Evolutionary conservation across 2,329 filamentous ascomycete species (phyloP).

Genomic region (Beauveria sp.): DNA sequence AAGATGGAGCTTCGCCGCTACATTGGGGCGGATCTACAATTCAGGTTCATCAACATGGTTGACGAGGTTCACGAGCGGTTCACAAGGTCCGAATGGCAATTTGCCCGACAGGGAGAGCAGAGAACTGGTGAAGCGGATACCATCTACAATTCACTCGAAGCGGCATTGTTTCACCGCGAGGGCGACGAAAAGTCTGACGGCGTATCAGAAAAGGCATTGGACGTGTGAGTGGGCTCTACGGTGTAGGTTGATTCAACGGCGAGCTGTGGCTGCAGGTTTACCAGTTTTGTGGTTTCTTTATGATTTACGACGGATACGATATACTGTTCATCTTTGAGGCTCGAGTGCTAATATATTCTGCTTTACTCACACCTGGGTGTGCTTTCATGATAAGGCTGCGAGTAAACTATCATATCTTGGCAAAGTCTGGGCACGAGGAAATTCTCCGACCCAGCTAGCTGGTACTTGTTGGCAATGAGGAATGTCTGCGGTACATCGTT

Average conservation of each 20-base stretch:
- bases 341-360: not conserved
- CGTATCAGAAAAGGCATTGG: slow-evolving; percentile 15
- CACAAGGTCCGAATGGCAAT: slow-evolving; percentile 29
- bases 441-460: not conserved
- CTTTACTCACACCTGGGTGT: not conserved
- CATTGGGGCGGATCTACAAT: slow-evolving; percentile 35
- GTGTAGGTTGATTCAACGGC: not conserved
- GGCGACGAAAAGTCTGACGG: slow-evolving; percentile 13
- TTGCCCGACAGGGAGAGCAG: slow-evolving; percentile 23
- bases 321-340: not conserved
- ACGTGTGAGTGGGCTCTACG: slow-evolving; percentile 10
- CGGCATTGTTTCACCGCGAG: slow-evolving; percentile 14
- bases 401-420: not conserved
- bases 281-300: not conserved
- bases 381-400: not conserved
- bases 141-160: slow-evolving; percentile 15
- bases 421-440: not conserved
- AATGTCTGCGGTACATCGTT: not conserved
- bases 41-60: slow-evolving; percentile 42
- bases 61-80: slow-evolving; percentile 33
- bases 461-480: not conserved
- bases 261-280: not conserved
- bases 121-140: slow-evolving; percentile 15
- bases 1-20: slow-evolving; percentile 41
- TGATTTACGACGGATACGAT: slow-evolving; percentile 1